Evolutionary conservation across 306 rosid species (phyloP).

Genomic region (Morella rubra): DNA sequence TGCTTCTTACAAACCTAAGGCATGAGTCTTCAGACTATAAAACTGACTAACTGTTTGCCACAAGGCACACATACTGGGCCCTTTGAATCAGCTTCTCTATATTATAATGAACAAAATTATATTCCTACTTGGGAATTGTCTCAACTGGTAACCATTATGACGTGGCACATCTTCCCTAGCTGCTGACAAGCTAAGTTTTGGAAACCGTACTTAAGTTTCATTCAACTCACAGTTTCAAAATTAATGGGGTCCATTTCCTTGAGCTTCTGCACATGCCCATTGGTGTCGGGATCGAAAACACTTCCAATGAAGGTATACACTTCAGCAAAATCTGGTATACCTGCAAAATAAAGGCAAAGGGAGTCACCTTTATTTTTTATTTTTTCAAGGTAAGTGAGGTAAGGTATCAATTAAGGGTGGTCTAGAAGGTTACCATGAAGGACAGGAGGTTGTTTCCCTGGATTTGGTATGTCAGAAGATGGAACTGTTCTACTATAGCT

Average conservation of each 20-base stretch:
- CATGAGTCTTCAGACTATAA: background rate
- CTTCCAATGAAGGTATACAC: slow-evolving; percentile 91
- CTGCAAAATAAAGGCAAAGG: slow-evolving; percentile 41
- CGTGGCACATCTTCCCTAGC: background rate
- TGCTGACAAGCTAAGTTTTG: slow-evolving; percentile 2
- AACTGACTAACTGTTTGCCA: background rate
- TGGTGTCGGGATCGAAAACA: slow-evolving; percentile 80
- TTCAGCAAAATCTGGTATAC: slow-evolving; percentile 82
- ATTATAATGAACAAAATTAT: background rate
- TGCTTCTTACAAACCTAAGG: background rate
- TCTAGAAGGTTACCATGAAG: slow-evolving; percentile 56
- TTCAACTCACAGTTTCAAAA: slow-evolving; percentile 81
- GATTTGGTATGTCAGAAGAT: slow-evolving; percentile 48
- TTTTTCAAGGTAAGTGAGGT: slow-evolving; percentile 10
- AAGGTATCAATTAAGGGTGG: background rate
- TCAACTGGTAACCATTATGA: background rate
- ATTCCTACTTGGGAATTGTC: background rate
- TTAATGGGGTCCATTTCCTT: slow-evolving; percentile 96
- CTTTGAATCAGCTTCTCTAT: background rate
- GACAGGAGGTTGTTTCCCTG: slow-evolving; percentile 52
- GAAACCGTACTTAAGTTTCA: slow-evolving; percentile 19
- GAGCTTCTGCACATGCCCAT: slow-evolving; percentile 74
- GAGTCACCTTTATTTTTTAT: slow-evolving; percentile 1
- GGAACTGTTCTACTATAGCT: slow-evolving; percentile 41
- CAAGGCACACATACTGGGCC: background rate